Base-by-base conservation (phyloP, 2,329 filamentous ascomycete species). In the Cladosporium sp. region DNA sequence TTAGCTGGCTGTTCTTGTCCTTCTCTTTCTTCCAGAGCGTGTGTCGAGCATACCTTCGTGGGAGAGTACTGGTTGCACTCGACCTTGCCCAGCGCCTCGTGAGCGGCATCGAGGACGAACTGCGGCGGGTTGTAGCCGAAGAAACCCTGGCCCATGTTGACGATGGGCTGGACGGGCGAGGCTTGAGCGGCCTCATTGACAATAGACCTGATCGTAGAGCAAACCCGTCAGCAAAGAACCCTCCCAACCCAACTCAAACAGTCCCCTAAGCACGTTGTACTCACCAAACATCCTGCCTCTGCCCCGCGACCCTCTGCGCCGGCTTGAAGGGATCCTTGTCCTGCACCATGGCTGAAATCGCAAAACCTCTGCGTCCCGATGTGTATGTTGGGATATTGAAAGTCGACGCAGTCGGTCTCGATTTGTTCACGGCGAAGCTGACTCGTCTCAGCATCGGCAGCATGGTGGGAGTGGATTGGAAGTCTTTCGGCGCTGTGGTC, bases 61-160 rank as follows among this genome's bases (percentile, higher is more conserved):
- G 91, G 93, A 18, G 90, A 92, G 78, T 98, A 98, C 77, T 98
- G 93, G 71, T 98, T 98, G 79, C 92, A 96, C 61, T 97, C 93
- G 18, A 98, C 92, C 48, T 83, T 81, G 66, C 95, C 86, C 48
- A 98, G 80, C 37, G 92, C 91, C 37, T 85, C 77, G 72, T 95
- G 97, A 48, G 93, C 93, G 40, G 93, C 93, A 62, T 95, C 81
- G 59, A 96, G 77, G 59, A 96, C 89, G 70, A 95, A 97, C 34
- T 85, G 72, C 7, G 92, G 92, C 53, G 92, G 92, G 67, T 97
- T 97, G 72, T 97, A 97, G 54, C 92, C 92, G 62, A 89, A 91
- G 77, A 89, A 89, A 51, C 82, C 82, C 69, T 85, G 83, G 48
- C 83, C 83, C 81, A 85, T 84, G 68, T 85, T 85, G 56, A 84